A percentile compares a stretch with the other conserved stretches of the same genome.
Conservation (phyloP, 2,329 filamentous ascomycete species). For the Sporothrix dimorphospora region DNA sequence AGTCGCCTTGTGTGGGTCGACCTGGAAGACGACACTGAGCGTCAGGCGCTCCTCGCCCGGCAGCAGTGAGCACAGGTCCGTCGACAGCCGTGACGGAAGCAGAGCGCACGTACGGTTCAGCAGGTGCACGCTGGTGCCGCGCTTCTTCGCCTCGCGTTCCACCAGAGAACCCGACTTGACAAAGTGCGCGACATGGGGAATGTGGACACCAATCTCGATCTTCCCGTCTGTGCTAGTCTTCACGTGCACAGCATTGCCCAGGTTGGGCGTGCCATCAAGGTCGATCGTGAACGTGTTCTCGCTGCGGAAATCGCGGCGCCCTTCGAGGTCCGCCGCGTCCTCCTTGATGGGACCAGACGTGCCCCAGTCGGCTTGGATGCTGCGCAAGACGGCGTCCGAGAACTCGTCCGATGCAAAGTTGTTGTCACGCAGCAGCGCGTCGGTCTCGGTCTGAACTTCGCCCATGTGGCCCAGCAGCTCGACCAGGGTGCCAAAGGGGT, state of each 20-base stretch:
- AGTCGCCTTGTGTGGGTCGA: constrained; percentile 77
- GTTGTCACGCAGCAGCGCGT: constrained; percentile 95
- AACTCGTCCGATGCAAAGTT: constrained; percentile 98
- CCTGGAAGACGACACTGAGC: constrained; percentile 89
- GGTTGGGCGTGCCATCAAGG: constrained; percentile 81
- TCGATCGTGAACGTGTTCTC: constrained; percentile 93
- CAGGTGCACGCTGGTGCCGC: constrained; percentile 92
- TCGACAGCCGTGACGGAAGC: constrained; percentile 82
- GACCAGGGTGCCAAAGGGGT: constrained; percentile 96
- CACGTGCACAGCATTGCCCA: constrained; percentile 91
- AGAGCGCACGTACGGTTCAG: constrained; percentile 87
- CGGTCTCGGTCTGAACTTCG: constrained; percentile 95
- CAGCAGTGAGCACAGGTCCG: constrained; percentile 83
- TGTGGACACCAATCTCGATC: constrained; percentile 92
- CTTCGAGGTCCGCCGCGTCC: constrained; percentile 70
- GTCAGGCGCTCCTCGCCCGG: constrained; percentile 89
- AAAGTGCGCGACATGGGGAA: constrained; percentile 94
- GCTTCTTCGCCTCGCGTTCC: constrained; percentile 96
- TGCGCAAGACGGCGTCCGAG: constrained; percentile 92
- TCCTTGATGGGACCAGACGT: constrained; percentile 67
- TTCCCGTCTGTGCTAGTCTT: constrained; percentile 81
- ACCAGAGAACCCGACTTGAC: constrained; percentile 95
- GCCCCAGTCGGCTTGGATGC: constrained; percentile 91
- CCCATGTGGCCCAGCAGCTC: constrained; percentile 98
- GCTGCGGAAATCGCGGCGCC: constrained; percentile 85